Percentiles rank a stretch among this genome's conserved stretches.
phyloP scores from a whole-genome alignment of 805 yeast genomes.

The Henningerozyma blattae region DNA sequence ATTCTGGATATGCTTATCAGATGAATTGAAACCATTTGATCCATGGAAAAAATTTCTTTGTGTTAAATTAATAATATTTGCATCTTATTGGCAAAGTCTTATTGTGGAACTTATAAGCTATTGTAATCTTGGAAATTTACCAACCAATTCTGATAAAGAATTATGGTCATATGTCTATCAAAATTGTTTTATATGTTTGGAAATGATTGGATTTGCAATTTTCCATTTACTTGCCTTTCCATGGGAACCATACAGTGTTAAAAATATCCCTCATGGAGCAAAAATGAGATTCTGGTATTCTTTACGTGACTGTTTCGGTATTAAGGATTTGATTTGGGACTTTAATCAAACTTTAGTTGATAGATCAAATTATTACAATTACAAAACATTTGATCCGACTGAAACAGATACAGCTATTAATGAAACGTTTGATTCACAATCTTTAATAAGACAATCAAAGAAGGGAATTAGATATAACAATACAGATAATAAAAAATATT shows the following conservation, averaged over 20 bases:
- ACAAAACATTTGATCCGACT: constrained; percentile 71
- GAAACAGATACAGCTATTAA: constrained; percentile 38
- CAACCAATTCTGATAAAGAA: constrained; percentile 22
- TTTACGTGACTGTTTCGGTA: constrained; percentile 61
- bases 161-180: constrained; percentile 49
- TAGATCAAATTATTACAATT: constrained; percentile 65
- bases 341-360: constrained; percentile 51
- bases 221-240: constrained; percentile 87
- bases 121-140: constrained; percentile 27
- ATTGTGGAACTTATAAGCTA: constrained; percentile 41
- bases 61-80: constrained; percentile 88
- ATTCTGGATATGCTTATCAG: constrained; percentile 85
- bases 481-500: constrained; percentile 71
- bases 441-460: constrained; percentile 56
- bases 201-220: constrained; percentile 72
- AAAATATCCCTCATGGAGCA: constrained; percentile 54
- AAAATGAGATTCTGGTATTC: constrained; percentile 54
- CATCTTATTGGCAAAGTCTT: constrained; percentile 95
- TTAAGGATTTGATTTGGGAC: constrained; percentile 70
- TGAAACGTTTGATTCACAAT: constrained; percentile 54
- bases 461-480: constrained; percentile 75
- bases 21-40: constrained; percentile 62
- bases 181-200: constrained; percentile 70
- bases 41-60: constrained; percentile 91
- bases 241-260: constrained; percentile 54